Conservation (phyloP, 768 basidiomycete species). For the Agrocybe chaxingu region DNA sequence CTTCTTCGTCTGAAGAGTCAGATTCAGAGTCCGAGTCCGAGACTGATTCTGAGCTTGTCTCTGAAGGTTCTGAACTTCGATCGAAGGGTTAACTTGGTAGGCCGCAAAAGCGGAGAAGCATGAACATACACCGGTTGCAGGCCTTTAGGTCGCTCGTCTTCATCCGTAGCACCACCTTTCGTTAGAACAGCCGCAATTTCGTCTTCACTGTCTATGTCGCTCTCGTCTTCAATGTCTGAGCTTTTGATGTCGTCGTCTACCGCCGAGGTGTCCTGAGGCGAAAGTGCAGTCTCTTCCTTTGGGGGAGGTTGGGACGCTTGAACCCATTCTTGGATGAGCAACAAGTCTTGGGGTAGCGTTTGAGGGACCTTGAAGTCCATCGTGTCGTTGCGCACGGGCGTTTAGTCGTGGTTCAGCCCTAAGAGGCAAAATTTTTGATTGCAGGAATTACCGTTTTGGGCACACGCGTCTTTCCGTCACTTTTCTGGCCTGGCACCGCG, state of each 20-base stretch:
- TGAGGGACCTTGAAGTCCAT: slow-evolving; percentile 62
- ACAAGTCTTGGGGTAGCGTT: slow-evolving; percentile 67
- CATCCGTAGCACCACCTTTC: slow-evolving; percentile 25
- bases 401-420: slow-evolving; percentile 6
- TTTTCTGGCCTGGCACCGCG: not conserved
- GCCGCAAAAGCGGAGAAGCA: slow-evolving; percentile 6
- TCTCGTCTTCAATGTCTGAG: slow-evolving; percentile 38
- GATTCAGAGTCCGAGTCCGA: slow-evolving; percentile 41
- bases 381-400: slow-evolving; percentile 4
- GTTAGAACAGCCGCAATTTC: slow-evolving; percentile 70
- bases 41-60: slow-evolving; percentile 35
- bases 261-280: not conserved
- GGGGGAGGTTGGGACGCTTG: slow-evolving; percentile 29
- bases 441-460: slow-evolving; percentile 18
- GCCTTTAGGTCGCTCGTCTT: slow-evolving; percentile 31
- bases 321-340: slow-evolving; percentile 68
- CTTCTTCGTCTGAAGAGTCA: slow-evolving; percentile 25
- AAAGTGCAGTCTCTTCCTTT: not conserved
- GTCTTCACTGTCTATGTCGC: slow-evolving; percentile 59
- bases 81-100: not conserved
- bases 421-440: slow-evolving; percentile 15
- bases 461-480: slow-evolving; percentile 11
- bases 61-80: slow-evolving; percentile 26
- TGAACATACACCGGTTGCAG: slow-evolving; percentile 16
- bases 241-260: slow-evolving; percentile 50